These are phyloP conservation scores for Aspergillus jensenii DNA, from an alignment of 2,329 filamentous ascomycete species.

Conservation along the genomic window DNA sequence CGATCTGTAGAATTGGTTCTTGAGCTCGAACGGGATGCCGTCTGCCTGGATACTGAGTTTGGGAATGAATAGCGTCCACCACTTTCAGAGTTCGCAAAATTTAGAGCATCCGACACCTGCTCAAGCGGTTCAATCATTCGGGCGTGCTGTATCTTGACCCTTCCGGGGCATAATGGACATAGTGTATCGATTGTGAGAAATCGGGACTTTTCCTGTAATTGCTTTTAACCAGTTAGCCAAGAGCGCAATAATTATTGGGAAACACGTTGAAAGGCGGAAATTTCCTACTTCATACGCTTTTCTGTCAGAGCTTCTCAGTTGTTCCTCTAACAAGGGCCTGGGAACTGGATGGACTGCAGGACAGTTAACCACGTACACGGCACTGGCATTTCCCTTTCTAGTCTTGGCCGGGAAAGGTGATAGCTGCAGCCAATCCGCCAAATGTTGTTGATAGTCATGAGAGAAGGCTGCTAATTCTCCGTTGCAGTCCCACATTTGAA, in stretches of 20 bases:
- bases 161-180: slow-evolving; percentile 33
- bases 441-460: slow-evolving; percentile 25
- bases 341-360: slow-evolving; percentile 34
- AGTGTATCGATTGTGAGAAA: slow-evolving; percentile 23
- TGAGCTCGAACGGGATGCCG: slow-evolving; percentile 23
- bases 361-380: slow-evolving; percentile 35
- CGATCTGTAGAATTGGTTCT: slow-evolving; percentile 24
- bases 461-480: slow-evolving; percentile 25
- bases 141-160: slow-evolving; percentile 32
- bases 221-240: slow-evolving; percentile 8
- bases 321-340: slow-evolving; percentile 30
- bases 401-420: slow-evolving; percentile 12
- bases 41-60: slow-evolving; percentile 18
- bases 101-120: slow-evolving; percentile 22
- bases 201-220: slow-evolving; percentile 19
- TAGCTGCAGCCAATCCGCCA: slow-evolving; percentile 32
- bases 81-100: slow-evolving; percentile 18
- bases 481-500: slow-evolving; percentile 29
- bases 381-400: slow-evolving; percentile 4
- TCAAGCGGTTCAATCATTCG: slow-evolving; percentile 36
- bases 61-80: slow-evolving; percentile 18
- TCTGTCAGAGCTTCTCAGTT: slow-evolving; percentile 29
- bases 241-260: not conserved
- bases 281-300: slow-evolving; percentile 31
- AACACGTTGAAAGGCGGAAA: not conserved